phyloP scores from a whole-genome alignment of 306 rosid species.

The Datisca glomerata region DNA sequence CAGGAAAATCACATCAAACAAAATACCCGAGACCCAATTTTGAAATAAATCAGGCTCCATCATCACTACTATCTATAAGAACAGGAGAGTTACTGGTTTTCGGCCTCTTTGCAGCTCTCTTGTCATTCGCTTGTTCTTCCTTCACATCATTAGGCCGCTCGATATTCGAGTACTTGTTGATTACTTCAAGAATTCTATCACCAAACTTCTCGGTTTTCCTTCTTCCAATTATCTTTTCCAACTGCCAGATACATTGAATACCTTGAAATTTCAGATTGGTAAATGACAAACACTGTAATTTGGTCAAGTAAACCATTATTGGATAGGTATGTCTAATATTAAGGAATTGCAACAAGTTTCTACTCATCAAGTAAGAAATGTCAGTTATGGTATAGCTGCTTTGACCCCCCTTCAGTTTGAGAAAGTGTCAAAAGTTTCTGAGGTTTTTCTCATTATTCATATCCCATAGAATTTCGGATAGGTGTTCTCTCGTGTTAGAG shows the following conservation, averaged over 20 bases:
- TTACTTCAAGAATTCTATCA: slow-evolving; percentile 46
- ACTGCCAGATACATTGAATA: slow-evolving; percentile 27
- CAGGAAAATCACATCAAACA: no score
- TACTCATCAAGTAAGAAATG: no score
- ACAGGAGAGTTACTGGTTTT: slow-evolving; percentile 49
- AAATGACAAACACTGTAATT: not conserved
- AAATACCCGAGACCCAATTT: no score
- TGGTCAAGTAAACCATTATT: not conserved
- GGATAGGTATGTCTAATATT: no score
- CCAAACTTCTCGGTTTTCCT: slow-evolving; percentile 72
- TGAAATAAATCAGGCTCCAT: slow-evolving; percentile 42
- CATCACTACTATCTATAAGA: slow-evolving; percentile 67
- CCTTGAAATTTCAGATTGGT: slow-evolving; percentile 3
- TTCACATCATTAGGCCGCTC: slow-evolving; percentile 14
- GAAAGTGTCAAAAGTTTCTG: no score
- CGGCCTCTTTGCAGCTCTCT: slow-evolving; percentile 39
- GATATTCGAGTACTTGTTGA: slow-evolving; percentile 28
- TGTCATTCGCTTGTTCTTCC: slow-evolving; percentile 28
- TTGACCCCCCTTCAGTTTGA: no score
- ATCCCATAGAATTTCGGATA: no score
- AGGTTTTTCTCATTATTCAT: no score
- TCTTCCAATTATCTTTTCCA: slow-evolving; percentile 71
- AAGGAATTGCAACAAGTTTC: no score
- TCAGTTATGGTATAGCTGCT: no score
- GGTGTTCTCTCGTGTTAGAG: no score